Evolutionary conservation across 2,329 filamentous ascomycete genomes (phyloP).

Genomic region (Aspergillus nomiae): DNA sequence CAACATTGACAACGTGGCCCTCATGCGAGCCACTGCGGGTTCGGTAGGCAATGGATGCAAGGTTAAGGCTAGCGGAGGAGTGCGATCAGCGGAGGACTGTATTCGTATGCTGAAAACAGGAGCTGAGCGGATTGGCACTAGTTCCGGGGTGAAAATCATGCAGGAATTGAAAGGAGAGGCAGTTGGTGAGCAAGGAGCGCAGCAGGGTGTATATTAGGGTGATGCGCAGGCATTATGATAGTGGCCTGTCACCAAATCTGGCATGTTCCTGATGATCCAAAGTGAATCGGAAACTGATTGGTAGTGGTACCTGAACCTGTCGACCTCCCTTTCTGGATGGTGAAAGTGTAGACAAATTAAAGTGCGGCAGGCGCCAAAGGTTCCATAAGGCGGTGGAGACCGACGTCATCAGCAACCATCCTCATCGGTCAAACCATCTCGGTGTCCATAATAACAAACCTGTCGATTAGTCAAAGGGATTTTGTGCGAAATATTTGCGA

Average conservation of each 20-base stretch:
- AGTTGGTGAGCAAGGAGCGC: conserved; percentile 3
- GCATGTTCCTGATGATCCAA: neutral
- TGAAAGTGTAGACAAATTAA: neutral
- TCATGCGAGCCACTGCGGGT: conserved; percentile 56
- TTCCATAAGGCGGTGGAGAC: conserved; percentile 8
- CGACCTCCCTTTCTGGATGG: neutral
- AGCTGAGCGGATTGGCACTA: conserved; percentile 59
- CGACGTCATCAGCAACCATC: conserved; percentile 12
- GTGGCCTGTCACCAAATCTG: neutral
- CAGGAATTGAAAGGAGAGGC: conserved; percentile 39
- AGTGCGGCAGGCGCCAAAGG: neutral
- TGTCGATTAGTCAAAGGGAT: neutral
- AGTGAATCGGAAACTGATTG: neutral
- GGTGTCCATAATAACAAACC: neutral
- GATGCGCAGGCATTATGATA: neutral
- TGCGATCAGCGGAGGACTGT: conserved; percentile 54
- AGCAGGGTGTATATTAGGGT: neutral
- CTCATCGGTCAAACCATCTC: conserved; percentile 10
- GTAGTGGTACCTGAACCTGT: neutral
- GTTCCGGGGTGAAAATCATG: conserved; percentile 58
- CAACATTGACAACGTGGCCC: conserved; percentile 52
- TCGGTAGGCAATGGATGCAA: conserved; percentile 45
- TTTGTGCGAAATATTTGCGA: conserved; percentile 1
- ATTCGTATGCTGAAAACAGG: conserved; percentile 59
- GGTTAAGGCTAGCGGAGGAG: conserved; percentile 62